A percentile compares a stretch with the other conserved stretches of the same genome.
Conservation (phyloP, 345 rosid genomes). For the Heritiera fomes region DNA sequence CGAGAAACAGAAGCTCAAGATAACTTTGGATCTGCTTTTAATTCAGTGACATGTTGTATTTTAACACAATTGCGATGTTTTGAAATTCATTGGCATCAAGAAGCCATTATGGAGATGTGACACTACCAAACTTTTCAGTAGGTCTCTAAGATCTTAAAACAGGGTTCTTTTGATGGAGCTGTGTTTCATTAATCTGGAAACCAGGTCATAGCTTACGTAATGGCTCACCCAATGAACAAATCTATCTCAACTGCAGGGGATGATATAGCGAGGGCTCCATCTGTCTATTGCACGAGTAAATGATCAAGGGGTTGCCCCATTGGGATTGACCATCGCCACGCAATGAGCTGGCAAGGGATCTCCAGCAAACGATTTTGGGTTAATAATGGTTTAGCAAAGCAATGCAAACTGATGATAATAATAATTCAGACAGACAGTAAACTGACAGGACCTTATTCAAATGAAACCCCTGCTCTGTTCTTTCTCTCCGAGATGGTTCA, state of each 20-base stretch:
- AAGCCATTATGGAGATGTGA: too few relatives aligned
- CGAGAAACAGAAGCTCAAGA: too few relatives aligned
- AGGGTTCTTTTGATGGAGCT: background rate
- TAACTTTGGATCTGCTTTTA: too few relatives aligned
- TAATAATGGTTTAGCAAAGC: background rate
- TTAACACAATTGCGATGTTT: too few relatives aligned
- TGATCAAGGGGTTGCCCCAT: background rate
- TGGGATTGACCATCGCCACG: background rate
- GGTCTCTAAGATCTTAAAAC: too few relatives aligned
- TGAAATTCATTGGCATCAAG: too few relatives aligned
- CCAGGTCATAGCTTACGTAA: background rate
- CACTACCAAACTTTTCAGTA: too few relatives aligned
- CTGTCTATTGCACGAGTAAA: background rate
- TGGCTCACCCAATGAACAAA: background rate
- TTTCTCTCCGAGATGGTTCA: background rate
- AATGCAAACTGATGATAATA: background rate
- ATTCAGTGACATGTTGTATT: too few relatives aligned
- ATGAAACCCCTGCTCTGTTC: background rate
- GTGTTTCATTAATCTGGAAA: background rate
- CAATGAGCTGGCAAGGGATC: background rate
- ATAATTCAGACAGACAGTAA: background rate
- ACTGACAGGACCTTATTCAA: conserved; percentile 8
- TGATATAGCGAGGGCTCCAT: background rate
- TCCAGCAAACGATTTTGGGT: background rate
- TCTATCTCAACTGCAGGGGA: background rate